Conservation (phyloP, 2,329 filamentous ascomycete genomes). For the Cladophialophora chaetospira region DNA sequence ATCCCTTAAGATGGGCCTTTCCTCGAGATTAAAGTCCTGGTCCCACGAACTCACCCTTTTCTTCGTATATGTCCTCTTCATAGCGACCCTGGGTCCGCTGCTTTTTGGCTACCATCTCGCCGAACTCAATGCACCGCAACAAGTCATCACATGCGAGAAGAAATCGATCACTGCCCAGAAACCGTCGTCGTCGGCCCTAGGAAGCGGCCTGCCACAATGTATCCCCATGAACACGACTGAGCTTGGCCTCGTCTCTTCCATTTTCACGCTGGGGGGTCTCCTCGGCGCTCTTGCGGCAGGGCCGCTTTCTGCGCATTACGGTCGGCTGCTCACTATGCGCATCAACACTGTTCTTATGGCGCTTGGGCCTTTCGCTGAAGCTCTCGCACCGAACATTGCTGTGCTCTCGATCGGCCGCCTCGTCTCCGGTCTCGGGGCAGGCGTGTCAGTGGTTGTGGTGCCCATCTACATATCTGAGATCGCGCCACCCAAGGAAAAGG, state of each 20-base stretch:
- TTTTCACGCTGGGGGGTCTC: conserved; percentile 88
- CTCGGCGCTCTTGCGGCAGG: conserved; percentile 79
- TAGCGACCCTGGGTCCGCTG: conserved; percentile 81
- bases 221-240: conserved; percentile 82
- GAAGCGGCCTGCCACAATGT: conserved; percentile 70
- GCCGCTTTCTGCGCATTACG: conserved; percentile 72
- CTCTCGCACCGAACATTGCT: conserved; percentile 66
- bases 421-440: conserved; percentile 79
- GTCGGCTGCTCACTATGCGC: conserved; percentile 75
- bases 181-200: conserved; percentile 66
- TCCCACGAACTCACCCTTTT: conserved; percentile 53
- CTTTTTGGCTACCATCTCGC: conserved; percentile 95
- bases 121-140: conserved; percentile 92
- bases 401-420: conserved; percentile 74
- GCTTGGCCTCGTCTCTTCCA: conserved; percentile 87
- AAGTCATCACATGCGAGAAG: conserved; percentile 84
- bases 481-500: conserved; percentile 71
- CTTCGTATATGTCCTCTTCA: conserved; percentile 72
- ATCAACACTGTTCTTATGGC: conserved; percentile 76
- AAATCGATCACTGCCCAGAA: conserved; percentile 48
- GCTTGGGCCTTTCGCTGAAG: conserved; percentile 73
- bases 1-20: conserved; percentile 18
- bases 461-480: conserved; percentile 94
- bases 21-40: conserved; percentile 24
- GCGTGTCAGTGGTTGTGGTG: conserved; percentile 87